Evolutionary conservation across 1,284 basidiomycete genomes (phyloP).

Genomic region (Leccinum fallax): DNA sequence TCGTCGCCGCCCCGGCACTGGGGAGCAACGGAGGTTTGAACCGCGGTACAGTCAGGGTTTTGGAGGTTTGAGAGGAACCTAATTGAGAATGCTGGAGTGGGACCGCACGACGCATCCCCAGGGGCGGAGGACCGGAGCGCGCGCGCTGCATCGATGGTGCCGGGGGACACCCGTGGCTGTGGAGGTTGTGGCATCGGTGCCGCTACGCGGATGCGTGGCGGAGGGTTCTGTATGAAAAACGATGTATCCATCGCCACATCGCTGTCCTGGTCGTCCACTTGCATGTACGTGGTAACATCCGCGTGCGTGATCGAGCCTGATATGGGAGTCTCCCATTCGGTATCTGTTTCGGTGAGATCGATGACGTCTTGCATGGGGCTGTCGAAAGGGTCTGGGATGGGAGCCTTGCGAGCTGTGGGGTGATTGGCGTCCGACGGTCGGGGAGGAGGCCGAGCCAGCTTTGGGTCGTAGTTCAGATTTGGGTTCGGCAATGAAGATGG

Average conservation of each 20-base stretch:
- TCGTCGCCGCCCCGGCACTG: too few species aligned
- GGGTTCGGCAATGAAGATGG: conserved; percentile 15
- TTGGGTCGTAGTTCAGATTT: conserved; percentile 19
- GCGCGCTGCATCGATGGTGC: conserved; percentile 17
- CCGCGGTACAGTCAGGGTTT: conserved; percentile 18
- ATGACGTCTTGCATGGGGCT: conserved; percentile 19
- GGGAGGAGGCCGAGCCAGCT: conserved; percentile 7
- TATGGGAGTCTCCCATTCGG: conserved; percentile 18
- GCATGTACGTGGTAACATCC: conserved; percentile 17
- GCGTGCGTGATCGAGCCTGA: conserved; percentile 1
- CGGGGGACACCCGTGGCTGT: background rate
- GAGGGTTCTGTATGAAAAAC: background rate
- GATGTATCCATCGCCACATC: conserved; percentile 12
- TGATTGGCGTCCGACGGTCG: background rate
- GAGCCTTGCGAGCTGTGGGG: background rate
- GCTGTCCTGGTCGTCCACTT: conserved; percentile 14
- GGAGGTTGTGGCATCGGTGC: conserved; percentile 1
- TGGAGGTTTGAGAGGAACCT: conserved; percentile 24
- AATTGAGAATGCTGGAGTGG: conserved; percentile 26
- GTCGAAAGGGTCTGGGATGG: conserved; percentile 2
- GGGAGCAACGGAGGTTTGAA: conserved; percentile 32
- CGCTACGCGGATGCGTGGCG: background rate
- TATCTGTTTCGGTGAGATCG: conserved; percentile 27
- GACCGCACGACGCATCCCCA: conserved; percentile 33
- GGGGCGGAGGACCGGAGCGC: conserved; percentile 25